A percentile compares a stretch with the other conserved stretches of the same genome.
Evolutionary conservation across 768 basidiomycete species (phyloP).

Genomic region (Leucosporidium yakuticum): DNA sequence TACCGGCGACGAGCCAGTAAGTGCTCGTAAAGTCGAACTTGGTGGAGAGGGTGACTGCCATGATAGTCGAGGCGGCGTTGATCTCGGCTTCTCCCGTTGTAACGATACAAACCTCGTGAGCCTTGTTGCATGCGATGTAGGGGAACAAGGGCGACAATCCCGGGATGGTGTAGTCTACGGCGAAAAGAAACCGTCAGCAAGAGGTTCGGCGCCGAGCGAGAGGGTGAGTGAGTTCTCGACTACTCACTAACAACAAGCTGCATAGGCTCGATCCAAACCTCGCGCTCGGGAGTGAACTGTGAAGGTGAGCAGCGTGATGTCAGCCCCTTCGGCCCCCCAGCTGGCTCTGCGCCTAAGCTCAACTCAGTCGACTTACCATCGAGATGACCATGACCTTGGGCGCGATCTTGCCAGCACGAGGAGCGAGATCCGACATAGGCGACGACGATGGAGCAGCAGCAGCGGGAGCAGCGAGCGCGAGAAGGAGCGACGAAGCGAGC

Average conservation of each 20-base stretch:
- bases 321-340: background rate
- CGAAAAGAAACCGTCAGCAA: conserved; percentile 34
- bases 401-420: conserved; percentile 5
- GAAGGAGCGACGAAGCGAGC: background rate
- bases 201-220: conserved; percentile 1
- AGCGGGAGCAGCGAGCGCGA: background rate
- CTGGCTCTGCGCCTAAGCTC: too few relatives aligned
- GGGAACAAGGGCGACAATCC: conserved; percentile 48
- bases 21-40: conserved; percentile 46
- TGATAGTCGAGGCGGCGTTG: conserved; percentile 47
- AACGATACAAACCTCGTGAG: conserved; percentile 45
- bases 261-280: conserved; percentile 39
- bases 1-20: conserved; percentile 49
- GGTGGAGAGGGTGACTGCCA: conserved; percentile 43
- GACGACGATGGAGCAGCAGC: background rate
- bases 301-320: background rate
- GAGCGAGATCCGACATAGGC: background rate
- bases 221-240: too few relatives aligned
- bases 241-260: conserved; percentile 40
- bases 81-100: conserved; percentile 44
- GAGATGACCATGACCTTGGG: conserved; percentile 40
- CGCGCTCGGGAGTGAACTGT: conserved; percentile 39
- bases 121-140: conserved; percentile 44
- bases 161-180: conserved; percentile 38
- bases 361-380: conserved; percentile 26